These are phyloP conservation scores for Mesembryanthemum crystallinum DNA, from an alignment of 148 eudicot genomes.

Conservation along the genomic window DNA sequence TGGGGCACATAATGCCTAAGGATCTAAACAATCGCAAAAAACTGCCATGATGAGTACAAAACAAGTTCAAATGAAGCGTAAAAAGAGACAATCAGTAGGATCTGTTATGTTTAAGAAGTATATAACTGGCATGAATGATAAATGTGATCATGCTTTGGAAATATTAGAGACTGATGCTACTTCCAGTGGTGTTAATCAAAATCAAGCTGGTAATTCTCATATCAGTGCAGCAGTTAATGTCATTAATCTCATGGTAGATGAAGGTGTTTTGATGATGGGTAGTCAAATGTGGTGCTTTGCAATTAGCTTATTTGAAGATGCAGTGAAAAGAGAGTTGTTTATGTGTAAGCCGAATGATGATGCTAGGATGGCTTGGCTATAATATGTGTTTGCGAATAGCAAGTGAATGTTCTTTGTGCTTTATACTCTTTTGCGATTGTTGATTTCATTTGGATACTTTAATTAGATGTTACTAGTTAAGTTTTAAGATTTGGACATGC, in stretches of 20 bases:
- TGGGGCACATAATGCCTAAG: too few relatives aligned
- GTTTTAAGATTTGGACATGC: too few relatives aligned
- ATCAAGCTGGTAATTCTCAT: background rate
- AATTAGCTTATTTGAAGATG: background rate
- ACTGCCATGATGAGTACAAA: background rate
- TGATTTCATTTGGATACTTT: too few relatives aligned
- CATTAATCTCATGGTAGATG: background rate
- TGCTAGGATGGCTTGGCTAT: background rate
- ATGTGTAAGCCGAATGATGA: background rate
- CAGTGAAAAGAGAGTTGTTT: background rate
- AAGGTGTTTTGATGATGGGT: background rate
- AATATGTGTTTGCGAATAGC: background rate
- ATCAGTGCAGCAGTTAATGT: background rate
- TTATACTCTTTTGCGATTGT: too few relatives aligned
- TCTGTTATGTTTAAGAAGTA: background rate
- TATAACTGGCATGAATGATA: background rate
- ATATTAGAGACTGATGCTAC: background rate
- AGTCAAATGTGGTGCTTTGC: background rate
- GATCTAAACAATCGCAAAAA: background rate
- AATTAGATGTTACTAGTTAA: too few relatives aligned
- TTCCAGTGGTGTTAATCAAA: background rate
- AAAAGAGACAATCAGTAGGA: background rate
- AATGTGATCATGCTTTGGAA: background rate
- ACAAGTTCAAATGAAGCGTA: background rate
- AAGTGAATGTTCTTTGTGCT: too few relatives aligned